These are phyloP conservation scores for Suillus spraguei DNA, from an alignment of 768 basidiomycete species.

Conservation along the genomic window DNA sequence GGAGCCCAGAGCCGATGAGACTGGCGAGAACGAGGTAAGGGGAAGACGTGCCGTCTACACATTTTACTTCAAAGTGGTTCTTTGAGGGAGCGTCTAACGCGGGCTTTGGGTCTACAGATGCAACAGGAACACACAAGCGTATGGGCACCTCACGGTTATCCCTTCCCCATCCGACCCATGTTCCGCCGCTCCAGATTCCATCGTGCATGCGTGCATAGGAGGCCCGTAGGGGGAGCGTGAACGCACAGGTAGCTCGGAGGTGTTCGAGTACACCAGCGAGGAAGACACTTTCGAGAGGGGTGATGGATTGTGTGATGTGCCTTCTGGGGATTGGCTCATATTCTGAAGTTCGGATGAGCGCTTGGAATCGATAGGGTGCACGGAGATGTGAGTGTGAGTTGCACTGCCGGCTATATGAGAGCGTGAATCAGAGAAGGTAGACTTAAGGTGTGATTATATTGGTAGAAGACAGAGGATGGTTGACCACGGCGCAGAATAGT, in stretches of 20 bases:
- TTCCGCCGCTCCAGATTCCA: slow-evolving; percentile 72
- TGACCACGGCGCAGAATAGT: too few relatives aligned
- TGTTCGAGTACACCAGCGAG: slow-evolving; percentile 59
- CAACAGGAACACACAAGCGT: slow-evolving; percentile 42
- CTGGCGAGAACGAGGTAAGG: slow-evolving; percentile 60
- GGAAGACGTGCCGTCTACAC: slow-evolving; percentile 65
- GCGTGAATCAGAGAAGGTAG: background rate
- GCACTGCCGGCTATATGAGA: slow-evolving; percentile 47
- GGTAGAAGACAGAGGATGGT: background rate
- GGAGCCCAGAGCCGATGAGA: slow-evolving; percentile 54
- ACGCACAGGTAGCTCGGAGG: slow-evolving; percentile 56
- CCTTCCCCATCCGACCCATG: slow-evolving; percentile 67
- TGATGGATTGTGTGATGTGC: slow-evolving; percentile 31
- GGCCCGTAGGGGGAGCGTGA: slow-evolving; percentile 58
- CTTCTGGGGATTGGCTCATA: background rate
- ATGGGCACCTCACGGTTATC: slow-evolving; percentile 71
- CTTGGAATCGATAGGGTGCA: slow-evolving; percentile 37
- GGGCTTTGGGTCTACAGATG: background rate
- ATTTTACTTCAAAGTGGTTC: slow-evolving; percentile 65
- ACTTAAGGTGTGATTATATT: background rate
- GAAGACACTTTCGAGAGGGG: slow-evolving; percentile 56
- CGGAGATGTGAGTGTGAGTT: slow-evolving; percentile 67
- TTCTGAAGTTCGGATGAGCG: background rate
- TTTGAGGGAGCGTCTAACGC: slow-evolving; percentile 43
- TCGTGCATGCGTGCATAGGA: slow-evolving; percentile 70